A percentile compares a stretch with the other conserved stretches of the same genome.
Evolutionary conservation across 2,329 filamentous ascomycete genomes (phyloP).

Genomic region (Fusarium neocosmosporiellum): DNA sequence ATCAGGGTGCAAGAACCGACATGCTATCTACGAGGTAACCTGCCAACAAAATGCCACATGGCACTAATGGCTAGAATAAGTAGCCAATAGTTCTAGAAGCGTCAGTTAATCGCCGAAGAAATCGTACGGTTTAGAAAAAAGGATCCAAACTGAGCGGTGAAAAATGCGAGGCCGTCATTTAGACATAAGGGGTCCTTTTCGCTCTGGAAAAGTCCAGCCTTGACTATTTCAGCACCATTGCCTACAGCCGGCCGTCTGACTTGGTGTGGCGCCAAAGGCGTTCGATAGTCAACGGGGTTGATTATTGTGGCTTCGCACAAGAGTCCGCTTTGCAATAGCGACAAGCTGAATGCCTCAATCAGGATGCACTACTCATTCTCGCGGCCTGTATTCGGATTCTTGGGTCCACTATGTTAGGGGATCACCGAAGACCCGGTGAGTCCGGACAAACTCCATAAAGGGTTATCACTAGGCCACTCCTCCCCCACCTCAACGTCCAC

Average conservation of each 20-base stretch:
- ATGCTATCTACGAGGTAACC: not conserved
- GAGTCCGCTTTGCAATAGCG: not conserved
- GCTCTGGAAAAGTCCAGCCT: not conserved
- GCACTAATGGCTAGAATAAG: not conserved
- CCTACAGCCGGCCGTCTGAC: not conserved
- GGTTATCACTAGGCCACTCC: not conserved
- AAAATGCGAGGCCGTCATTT: not conserved
- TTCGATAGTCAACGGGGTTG: not conserved
- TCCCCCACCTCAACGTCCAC: not conserved
- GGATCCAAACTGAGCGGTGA: not conserved
- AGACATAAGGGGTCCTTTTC: not conserved
- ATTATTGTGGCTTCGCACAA: not conserved
- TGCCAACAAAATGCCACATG: not conserved
- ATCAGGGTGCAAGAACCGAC: not conserved
- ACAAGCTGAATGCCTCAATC: not conserved
- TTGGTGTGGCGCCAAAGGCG: not conserved
- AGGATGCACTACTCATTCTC: not conserved
- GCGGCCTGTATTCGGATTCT: not conserved
- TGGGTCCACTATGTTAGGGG: not conserved
- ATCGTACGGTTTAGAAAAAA: not conserved
- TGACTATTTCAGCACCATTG: not conserved
- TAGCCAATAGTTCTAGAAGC: not conserved
- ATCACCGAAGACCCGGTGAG: not conserved
- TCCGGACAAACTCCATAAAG: not conserved
- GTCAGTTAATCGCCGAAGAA: not conserved